Evolutionary conservation across 1,139 yeast genomes (phyloP), one percentile per base, ranked within the genome.

Genomic region (Magnusiomyces paraingens): DNA sequence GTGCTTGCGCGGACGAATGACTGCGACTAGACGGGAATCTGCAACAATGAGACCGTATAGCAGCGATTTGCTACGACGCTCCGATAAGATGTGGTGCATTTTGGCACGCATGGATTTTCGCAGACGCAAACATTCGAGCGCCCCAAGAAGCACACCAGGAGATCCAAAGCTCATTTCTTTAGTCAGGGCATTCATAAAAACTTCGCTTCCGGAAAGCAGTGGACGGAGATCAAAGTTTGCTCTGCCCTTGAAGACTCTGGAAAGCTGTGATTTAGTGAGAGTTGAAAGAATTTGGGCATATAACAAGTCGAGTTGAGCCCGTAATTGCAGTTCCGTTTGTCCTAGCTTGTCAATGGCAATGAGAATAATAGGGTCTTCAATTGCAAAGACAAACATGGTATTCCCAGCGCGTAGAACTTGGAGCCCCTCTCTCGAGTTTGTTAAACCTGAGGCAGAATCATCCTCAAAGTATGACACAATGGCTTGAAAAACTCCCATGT

Each of bases 211-310:
- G 1, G 90, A 90, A 32, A 93, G 73, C 43, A 87, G 77, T 57
- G 84, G 84, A 35, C 97, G 72, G 47, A 93, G 70, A 65, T 93
- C 98, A 64, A 86, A 90, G 64, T 88, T 88, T 66, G 86, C 84
- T 56, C 95, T 74, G 59, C 81, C 80, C 52, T 76, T 74, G 65
- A 87, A 91, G 48, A 85, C 82, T 59, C 82, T 81, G 15, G 78
- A 73, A 42, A 93, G 81, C 56, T 86, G 84, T 0, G 90, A 84
- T 63, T 83, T 82, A 8, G 96, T 86, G 50, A 93, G 70, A 0
- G 94, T 85, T 0, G 95, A 82, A 17, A 91, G 67, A n/a, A 93
- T 68, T 65, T 88, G 94, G 52, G 86, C 81, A 69, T 90, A 85
- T 29, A 93, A 65, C n/a, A 84, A 76, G 51, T 82, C 83, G 53